Base-by-base conservation (phyloP, 768 basidiomycete genomes). In the Cystobasidium ongulense region DNA sequence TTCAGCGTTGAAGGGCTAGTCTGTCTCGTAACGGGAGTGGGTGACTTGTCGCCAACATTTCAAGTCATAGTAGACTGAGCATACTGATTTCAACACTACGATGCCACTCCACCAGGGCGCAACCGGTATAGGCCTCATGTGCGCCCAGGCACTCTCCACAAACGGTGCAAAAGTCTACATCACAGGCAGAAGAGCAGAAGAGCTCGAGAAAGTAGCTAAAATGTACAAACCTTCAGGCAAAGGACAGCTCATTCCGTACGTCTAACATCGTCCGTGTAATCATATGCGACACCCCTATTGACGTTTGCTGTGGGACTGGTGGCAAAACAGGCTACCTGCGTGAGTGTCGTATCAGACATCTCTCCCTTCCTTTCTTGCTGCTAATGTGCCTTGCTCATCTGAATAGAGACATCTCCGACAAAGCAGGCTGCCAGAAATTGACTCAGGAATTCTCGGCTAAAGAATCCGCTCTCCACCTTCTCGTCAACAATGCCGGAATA, bases 91-190 rank as follows among this genome's bases (percentile, higher is more conserved):
- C 7, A 7, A 25, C 8, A 33, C 7, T 8, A 33, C 54, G 7
- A 15, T 8, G 8, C 54, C 7, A 8, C 25, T 18, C 63, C 3
- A 50, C 18, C 46, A 50, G 46, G 46, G 46, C 21, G 46, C 8
- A 50, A 11, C 63, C 17, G 63, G 63, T 25, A 72, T 81, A 38
- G 81, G 81, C 2, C 76, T 78, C 39, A 79, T 80, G 36, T 78
- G 80, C 63, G 75, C 80, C 18, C 75, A 72, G 13, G 80, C 80
- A 0, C 80, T 80, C 66, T 78, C 76, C 0, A 71, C 67, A 31
- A 81, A 81, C 61, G 80, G 80, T 1, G 78, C 80, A 41, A 80
- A 76, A 63, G 81, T 81, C 13, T 81, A 81, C 73, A 81, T 81
- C 72, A 77, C 78, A 21, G 80, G 80, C 10, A 75, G 81, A 46